phyloP scores from a whole-genome alignment of 345 rosid species.

The Nasturtium officinale region DNA sequence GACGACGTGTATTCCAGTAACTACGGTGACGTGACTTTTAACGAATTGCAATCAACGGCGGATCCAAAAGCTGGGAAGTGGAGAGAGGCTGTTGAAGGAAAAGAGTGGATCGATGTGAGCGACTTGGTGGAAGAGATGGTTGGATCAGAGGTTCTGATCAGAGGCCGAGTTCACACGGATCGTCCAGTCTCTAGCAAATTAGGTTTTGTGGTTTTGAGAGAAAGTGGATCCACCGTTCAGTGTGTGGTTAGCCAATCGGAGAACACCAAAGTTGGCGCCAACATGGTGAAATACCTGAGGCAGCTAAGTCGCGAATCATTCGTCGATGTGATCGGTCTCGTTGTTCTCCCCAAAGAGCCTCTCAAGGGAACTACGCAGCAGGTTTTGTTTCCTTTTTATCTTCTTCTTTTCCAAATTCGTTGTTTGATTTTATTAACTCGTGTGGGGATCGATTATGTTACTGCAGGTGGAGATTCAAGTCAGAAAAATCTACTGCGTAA shows the following conservation, averaged over 20 bases:
- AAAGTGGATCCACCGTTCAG: constrained; percentile 72
- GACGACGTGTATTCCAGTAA: constrained; percentile 51
- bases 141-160: constrained; percentile 54
- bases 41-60: constrained; percentile 59
- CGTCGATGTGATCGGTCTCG: constrained; percentile 59
- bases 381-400: constrained; percentile 31
- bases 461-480: constrained; percentile 73
- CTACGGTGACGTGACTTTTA: constrained; percentile 68
- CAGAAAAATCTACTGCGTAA: constrained; percentile 60
- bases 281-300: constrained; percentile 64
- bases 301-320: constrained; percentile 68
- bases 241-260: constrained; percentile 62
- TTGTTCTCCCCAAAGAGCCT: constrained; percentile 53
- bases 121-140: constrained; percentile 49
- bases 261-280: constrained; percentile 47
- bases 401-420: neutral
- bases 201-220: constrained; percentile 68
- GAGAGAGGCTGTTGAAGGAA: constrained; percentile 46
- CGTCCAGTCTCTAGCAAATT: constrained; percentile 58
- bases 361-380: constrained; percentile 66
- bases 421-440: neutral
- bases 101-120: constrained; percentile 53
- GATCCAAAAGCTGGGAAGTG: constrained; percentile 49
- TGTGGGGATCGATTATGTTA: constrained; percentile 2
- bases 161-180: constrained; percentile 65